Evolutionary conservation across 179 eudicot genomes (phyloP).

Genomic region (Carnegiea gigantea): DNA sequence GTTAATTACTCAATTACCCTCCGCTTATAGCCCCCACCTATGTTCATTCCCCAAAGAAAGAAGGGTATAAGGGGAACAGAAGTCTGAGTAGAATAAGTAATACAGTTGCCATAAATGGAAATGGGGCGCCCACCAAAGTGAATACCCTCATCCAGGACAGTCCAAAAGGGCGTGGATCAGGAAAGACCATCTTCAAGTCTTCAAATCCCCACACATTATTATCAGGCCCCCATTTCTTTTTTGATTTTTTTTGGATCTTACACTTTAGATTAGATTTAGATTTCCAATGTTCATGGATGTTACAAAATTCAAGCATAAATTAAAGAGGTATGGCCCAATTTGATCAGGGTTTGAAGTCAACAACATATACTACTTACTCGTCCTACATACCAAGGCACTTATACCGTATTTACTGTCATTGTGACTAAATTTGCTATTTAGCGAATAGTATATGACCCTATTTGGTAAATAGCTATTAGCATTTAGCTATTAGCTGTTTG

Average conservation of each 20-base stretch:
- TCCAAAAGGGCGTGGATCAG: background rate
- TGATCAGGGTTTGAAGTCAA: background rate
- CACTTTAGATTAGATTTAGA: constrained; percentile 3
- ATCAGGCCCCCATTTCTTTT: background rate
- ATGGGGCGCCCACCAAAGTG: constrained; percentile 14
- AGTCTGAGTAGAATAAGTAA: background rate
- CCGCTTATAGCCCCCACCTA: background rate
- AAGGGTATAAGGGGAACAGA: background rate
- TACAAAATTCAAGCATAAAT: constrained; percentile 16
- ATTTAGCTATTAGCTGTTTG: no score
- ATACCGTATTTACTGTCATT: constrained; percentile 8
- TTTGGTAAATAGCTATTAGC: no score
- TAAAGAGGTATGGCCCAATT: constrained; percentile 3
- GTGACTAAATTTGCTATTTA: background rate
- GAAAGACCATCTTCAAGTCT: constrained; percentile 2
- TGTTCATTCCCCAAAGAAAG: background rate
- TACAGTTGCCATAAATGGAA: constrained; percentile 25
- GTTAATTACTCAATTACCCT: constrained; percentile 23
- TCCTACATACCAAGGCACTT: background rate
- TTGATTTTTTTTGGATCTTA: background rate
- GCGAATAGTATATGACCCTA: no score
- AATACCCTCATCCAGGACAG: constrained; percentile 9
- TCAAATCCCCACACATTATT: background rate
- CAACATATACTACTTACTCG: constrained; percentile 5
- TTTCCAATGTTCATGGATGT: constrained; percentile 15